These are phyloP conservation scores for Nicotiana tomentosiformis DNA, from an alignment of 257 asterid genomes.

Conservation along the genomic window DNA sequence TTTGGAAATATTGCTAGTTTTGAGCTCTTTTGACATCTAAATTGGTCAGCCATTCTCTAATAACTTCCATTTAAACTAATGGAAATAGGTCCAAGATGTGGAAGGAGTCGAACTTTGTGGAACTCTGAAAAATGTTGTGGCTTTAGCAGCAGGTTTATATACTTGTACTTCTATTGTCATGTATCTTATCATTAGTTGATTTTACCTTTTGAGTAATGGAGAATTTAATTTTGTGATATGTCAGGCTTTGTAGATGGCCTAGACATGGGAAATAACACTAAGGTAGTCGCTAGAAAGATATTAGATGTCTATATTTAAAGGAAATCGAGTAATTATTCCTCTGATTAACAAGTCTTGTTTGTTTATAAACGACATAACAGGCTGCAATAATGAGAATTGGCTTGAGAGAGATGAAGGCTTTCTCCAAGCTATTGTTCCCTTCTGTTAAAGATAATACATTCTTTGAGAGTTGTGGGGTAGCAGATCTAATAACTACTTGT, in stretches of 20 bases:
- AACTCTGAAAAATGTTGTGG: constrained; percentile 79
- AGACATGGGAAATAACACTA: constrained; percentile 94
- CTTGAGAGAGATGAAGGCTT: constrained; percentile 86
- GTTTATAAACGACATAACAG: constrained; percentile 25
- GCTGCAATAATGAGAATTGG: constrained; percentile 98
- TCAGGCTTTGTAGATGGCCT: constrained; percentile 88
- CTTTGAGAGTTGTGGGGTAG: constrained; percentile 96
- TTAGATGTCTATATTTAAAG: background rate
- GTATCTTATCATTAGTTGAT: constrained; percentile 4
- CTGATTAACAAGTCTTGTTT: background rate
- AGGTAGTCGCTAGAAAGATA: constrained; percentile 35
- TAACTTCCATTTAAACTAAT: background rate
- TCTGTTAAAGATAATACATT: constrained; percentile 85
- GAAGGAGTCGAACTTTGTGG: constrained; percentile 97
- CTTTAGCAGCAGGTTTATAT: constrained; percentile 72
- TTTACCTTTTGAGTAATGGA: background rate
- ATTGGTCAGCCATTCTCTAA: background rate
- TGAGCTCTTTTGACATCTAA: background rate
- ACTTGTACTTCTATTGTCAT: constrained; percentile 5
- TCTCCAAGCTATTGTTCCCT: constrained; percentile 75
- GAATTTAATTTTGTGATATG: background rate
- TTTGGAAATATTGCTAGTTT: background rate
- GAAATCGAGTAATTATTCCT: background rate
- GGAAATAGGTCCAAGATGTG: constrained; percentile 75
- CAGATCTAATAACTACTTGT: constrained; percentile 91